Conservation (phyloP, 306 rosid species). For the Sicyos edulis region DNA sequence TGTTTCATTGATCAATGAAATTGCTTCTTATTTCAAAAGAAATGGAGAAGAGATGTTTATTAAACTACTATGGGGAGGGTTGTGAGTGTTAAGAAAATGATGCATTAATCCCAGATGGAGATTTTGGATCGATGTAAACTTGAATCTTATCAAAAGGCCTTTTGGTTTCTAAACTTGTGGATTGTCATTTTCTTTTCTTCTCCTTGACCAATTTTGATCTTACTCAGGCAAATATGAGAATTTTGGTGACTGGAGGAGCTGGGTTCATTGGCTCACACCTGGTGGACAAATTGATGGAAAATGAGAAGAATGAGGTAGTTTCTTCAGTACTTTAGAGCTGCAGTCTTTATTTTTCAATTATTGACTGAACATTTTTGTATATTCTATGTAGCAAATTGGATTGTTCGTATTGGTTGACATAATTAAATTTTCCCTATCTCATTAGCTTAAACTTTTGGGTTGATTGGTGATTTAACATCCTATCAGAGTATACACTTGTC, state of each 20-base stretch:
- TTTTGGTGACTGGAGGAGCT: conserved; percentile 94
- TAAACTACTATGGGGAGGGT: neutral
- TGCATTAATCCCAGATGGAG: neutral
- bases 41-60: neutral
- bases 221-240: conserved; percentile 80
- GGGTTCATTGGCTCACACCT: conserved; percentile 98
- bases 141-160: neutral
- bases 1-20: no score
- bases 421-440: no score
- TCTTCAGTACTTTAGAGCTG: conserved; percentile 14
- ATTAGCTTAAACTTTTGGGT: no score
- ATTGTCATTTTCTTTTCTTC: neutral
- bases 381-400: neutral
- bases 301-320: conserved; percentile 82
- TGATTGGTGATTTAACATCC: no score
- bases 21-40: no score
- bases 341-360: neutral
- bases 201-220: conserved; percentile 12
- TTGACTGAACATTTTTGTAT: neutral
- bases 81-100: neutral
- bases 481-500: no score
- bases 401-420: neutral
- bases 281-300: conserved; percentile 90
- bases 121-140: neutral
- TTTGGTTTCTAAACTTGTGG: neutral